Conservation (phyloP, 345 rosid species). For the Populus deltoides region DNA sequence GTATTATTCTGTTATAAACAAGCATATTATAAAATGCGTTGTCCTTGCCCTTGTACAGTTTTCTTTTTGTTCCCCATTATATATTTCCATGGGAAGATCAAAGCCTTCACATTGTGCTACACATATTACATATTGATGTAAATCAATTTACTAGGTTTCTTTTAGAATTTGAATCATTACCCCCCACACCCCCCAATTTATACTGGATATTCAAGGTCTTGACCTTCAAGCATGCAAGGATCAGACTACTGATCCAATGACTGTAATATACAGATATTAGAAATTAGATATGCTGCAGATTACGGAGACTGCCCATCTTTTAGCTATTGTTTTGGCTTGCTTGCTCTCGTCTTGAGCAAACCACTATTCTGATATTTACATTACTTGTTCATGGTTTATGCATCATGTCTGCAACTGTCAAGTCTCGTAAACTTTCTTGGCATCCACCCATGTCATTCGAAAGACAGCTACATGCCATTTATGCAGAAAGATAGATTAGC, state of each 20-base stretch:
- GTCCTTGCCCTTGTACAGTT: background rate
- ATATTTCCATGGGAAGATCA: background rate
- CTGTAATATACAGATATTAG: no score
- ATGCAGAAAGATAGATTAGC: background rate
- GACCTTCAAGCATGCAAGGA: background rate
- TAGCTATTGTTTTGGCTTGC: background rate
- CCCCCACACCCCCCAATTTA: no score
- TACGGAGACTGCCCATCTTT: background rate
- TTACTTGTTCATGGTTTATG: background rate
- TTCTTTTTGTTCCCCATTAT: background rate
- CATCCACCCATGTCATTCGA: background rate
- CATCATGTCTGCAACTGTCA: background rate
- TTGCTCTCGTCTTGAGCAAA: background rate
- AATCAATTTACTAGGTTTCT: background rate
- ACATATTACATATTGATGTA: background rate
- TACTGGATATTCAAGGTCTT: background rate
- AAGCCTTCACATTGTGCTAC: background rate
- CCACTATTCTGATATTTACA: background rate
- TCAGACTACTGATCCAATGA: background rate
- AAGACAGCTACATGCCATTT: background rate
- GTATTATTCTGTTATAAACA: conserved; percentile 16
- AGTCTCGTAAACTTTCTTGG: background rate
- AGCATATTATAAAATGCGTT: background rate
- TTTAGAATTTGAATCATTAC: background rate
- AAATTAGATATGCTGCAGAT: background rate